Base-by-base conservation (phyloP, 495 filamentous ascomycete genomes). In the Talaromyces nanjingensis region DNA sequence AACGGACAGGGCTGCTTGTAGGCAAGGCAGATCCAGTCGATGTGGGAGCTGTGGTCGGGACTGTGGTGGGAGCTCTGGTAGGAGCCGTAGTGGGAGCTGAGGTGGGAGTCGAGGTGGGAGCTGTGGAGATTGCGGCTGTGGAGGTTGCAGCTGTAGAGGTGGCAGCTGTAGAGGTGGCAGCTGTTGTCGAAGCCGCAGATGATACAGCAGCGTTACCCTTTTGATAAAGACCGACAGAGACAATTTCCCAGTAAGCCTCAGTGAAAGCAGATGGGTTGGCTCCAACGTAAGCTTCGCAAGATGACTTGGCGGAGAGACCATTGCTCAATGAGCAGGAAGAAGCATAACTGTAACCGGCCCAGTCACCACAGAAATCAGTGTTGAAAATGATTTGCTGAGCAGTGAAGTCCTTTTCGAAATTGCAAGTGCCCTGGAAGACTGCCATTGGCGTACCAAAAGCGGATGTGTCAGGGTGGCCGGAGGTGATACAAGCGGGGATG, bases 341-440 rank as follows among this genome's bases (percentile, higher is more conserved):
- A 12, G 70, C 72, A 42, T 70, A 81, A 0, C 85, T 83, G 55
- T 82, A 77, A 37, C 91, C 93, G 18, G 92, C 92, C 90, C 91
- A 97, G 65, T 91, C 86, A 42, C 93, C 93, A 73, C 93, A 97
- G 76, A 97, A 92, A 1, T 87, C 89, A 0, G 86, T 89, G 74
- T 98, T 84, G 70, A 96, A 86, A 62, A 96, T 80, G 59, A 96
- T 88, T 12, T 84, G 81, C 73, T 94, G 87, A 53, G 87, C 70
- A 65, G 77, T 79, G 79, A 97, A 96, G 59, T 85, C 78, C 2
- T 71, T 69, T 60, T 82, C 73, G 63, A 96, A 85, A 65, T 89
- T 72, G 73, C 93, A 96, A 37, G 76, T 73, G 18, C 55, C 55
- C 42, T 82, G 67, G 70, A 96, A 64, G 68, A 74, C 74, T 4